Evolutionary conservation across 495 filamentous ascomycete species (phyloP).

Genomic region (Apiosordaria backusii): DNA sequence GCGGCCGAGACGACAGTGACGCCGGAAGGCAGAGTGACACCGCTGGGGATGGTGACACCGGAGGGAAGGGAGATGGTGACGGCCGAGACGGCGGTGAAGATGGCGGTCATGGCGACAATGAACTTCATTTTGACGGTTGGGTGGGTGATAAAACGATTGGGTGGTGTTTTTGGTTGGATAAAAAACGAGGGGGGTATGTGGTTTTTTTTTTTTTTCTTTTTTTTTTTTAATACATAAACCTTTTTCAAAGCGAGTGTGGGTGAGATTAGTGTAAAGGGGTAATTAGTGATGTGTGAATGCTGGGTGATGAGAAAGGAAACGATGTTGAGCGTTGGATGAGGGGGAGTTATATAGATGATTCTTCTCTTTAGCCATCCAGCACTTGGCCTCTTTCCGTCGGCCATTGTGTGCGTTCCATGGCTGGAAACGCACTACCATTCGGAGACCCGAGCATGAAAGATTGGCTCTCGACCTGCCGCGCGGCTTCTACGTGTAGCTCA

Average conservation of each 20-base stretch:
- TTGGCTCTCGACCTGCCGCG: not conserved
- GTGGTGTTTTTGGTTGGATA: not conserved
- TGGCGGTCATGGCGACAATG: slow-evolving; percentile 17
- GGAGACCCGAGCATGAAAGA: not conserved
- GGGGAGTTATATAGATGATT: slow-evolving; percentile 8
- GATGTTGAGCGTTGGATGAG: not conserved
- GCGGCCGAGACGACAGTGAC: slow-evolving; percentile 28
- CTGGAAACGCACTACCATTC: too few species aligned
- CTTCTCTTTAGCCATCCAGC: not conserved
- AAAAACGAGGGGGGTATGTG: not conserved
- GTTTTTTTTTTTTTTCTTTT: slow-evolving; percentile 3
- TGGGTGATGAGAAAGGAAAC: slow-evolving; percentile 8
- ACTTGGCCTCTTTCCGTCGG: not conserved
- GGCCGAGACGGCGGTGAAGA: slow-evolving; percentile 13
- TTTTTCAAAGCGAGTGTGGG: slow-evolving; percentile 8
- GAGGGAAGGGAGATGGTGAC: slow-evolving; percentile 31
- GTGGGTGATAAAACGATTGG: slow-evolving; percentile 5
- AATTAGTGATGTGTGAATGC: slow-evolving; percentile 6
- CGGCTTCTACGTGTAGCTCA: not conserved
- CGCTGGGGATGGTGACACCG: slow-evolving; percentile 26
- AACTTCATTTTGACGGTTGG: slow-evolving; percentile 22
- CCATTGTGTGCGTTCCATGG: not conserved
- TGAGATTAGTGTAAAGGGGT: not conserved
- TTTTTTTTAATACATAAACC: not conserved
- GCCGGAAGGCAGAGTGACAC: slow-evolving; percentile 28